phyloP scores from a whole-genome alignment of 169 alveolate genomes.

The Plasmodium fragile region DNA sequence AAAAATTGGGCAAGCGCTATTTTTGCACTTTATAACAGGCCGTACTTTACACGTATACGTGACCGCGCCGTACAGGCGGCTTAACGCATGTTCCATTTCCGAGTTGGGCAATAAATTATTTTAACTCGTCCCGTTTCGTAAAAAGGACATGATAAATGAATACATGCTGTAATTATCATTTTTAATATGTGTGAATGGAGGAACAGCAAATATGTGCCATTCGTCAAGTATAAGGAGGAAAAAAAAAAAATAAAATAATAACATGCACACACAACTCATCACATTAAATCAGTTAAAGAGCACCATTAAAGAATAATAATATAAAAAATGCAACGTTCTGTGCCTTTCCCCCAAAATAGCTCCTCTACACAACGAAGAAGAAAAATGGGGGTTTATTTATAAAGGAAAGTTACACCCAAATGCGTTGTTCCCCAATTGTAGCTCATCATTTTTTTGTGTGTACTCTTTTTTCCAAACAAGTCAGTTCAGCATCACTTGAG shows the following conservation, averaged over 20 bases:
- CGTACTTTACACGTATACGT: neutral
- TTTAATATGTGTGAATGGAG: neutral
- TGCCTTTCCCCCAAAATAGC: neutral
- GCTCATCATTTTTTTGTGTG: neutral
- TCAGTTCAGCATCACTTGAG: neutral
- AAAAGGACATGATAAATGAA: neutral
- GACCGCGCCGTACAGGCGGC: neutral
- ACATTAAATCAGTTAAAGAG: neutral
- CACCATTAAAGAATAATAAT: neutral
- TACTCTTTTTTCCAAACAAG: neutral
- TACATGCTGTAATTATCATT: neutral
- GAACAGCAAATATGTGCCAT: neutral
- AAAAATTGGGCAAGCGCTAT: neutral
- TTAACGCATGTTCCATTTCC: neutral
- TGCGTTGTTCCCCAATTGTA: neutral
- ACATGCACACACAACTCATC: neutral
- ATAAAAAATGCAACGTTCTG: neutral
- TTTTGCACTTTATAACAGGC: neutral
- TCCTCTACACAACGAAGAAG: neutral
- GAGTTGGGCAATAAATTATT: neutral
- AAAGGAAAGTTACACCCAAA: neutral
- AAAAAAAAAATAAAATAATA: neutral
- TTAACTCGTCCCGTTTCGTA: slow-evolving; percentile 1
- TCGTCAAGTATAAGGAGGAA: neutral
- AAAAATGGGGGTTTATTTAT: neutral